Base-by-base conservation (phyloP, 805 yeast species). In the Saturnispora serradocipensis region DNA sequence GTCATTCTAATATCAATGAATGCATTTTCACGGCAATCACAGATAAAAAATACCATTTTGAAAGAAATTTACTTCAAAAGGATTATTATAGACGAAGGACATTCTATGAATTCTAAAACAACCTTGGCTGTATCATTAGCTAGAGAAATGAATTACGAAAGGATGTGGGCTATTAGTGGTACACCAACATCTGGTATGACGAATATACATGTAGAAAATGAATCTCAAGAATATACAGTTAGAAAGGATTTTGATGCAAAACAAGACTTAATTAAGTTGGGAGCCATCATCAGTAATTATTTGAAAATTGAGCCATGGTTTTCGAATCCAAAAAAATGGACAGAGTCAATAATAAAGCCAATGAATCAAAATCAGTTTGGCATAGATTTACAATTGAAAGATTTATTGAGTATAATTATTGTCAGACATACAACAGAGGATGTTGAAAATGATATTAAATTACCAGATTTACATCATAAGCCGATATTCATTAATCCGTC, bases 171-270 rank as follows among this genome's bases (percentile, higher is more conserved):
- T 0, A 86, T 84, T 1, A 80, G 86, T 0, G 89, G 90, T 30
- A 84, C 90, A 0, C 89, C 89, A 4, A 83, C 88, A 0, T 74
- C 85, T 0, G 90, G 90, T 0, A 66, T 84, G 49, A 81, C 88
- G 0, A 74, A 73, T 43, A 60, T 81, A 7, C 77, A 79, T 55
- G 74, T 82, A 54, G 68, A 66, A 50, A 65, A 67, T 48, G 68
- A 64, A 15, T 52, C 57, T 10, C 61, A 58, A 32, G 67, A 64
- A 30, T 80, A 80, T 58, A 67, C 72, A 0, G 74, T 81, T 3
- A 77, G 74, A 54, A 72, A 72, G 49, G 69, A 65, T 25, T 81
- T 79, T 60, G 73, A 75, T 58, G 78, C 77, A 5, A 67, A 66
- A 40, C 78, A 75, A 34, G 89, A 83, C 60, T 60, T 83, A 46